Evolutionary conservation across 2,329 filamentous ascomycete species (phyloP), one percentile per base, ranked within the genome.

Genomic region (Claviceps paspali): DNA sequence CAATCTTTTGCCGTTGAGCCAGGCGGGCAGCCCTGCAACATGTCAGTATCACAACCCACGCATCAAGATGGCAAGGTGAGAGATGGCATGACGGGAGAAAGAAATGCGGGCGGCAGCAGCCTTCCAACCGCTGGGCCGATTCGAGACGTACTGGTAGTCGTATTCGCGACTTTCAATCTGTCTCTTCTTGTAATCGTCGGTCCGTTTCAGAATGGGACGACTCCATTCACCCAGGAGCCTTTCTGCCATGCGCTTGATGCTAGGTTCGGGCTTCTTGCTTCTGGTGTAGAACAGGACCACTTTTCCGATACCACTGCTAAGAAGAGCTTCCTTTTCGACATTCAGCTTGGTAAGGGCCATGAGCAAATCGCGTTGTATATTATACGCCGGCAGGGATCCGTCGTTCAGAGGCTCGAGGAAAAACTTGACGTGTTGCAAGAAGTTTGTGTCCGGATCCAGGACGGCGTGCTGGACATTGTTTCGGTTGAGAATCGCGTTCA

Each of bases 231-330:
- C 84, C 39, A 95, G 68, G n/a, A 96, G 67, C 34, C 82, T 76
- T 63, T 96, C 87, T 1, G 91, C 91, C 62, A 87, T 84, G 47
- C 88, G 79, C 67, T 95, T 95, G 66, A 98, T 95, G 43, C 70
- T 72, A 4, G 79, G 67, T 60, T 96, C 84, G 1, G 87, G 82
- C 47, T 84, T 80, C 64, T 87, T 92, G 65, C 83, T 93, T 61
- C 87, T 87, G 35, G 87, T 95, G 62, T 98, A 98, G 64, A 95
- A 98, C 44, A 93, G 74, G 36, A 95, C 81, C 33, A 98, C 85
- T 57, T 95, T 95, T 53, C 91, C 91, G 45, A 98, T 91, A 15
- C 88, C 87, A 49, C 84, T 93, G 46, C 86, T 87, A 17, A 92
- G 70, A 11, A 98, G 70, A 2, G 81, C 73, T 49, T 96, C 91